Evolutionary conservation across 2,329 filamentous ascomycete genomes (phyloP).

Genomic region (Macrophomina phaseolina): DNA sequence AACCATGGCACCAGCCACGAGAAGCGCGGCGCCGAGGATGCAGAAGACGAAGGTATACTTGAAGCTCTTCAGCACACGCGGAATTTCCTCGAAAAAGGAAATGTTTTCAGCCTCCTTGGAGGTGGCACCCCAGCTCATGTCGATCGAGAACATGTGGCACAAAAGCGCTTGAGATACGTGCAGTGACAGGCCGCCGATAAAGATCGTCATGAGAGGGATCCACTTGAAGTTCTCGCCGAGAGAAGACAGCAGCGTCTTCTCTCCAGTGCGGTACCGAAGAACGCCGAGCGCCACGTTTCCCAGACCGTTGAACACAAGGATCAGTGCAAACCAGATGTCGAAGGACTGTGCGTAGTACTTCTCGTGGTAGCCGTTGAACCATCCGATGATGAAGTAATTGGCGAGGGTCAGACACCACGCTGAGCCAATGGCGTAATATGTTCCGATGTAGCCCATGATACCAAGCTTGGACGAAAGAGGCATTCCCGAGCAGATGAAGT

Average conservation of each 20-base stretch:
- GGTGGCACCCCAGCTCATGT: slow-evolving; percentile 87
- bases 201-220: slow-evolving; percentile 73
- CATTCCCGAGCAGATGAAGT: slow-evolving; percentile 66
- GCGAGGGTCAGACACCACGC: slow-evolving; percentile 68
- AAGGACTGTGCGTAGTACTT: slow-evolving; percentile 79
- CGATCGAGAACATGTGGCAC: slow-evolving; percentile 81
- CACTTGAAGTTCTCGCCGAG: slow-evolving; percentile 66
- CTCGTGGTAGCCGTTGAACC: slow-evolving; percentile 72
- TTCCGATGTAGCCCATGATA: slow-evolving; percentile 73
- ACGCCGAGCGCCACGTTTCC: slow-evolving; percentile 67
- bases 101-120: slow-evolving; percentile 81
- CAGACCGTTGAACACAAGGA: slow-evolving; percentile 68
- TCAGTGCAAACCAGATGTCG: slow-evolving; percentile 67
- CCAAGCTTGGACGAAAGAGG: slow-evolving; percentile 71
- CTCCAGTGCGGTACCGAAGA: slow-evolving; percentile 66
- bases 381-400: slow-evolving; percentile 76
- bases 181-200: slow-evolving; percentile 80
- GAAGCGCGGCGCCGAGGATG: slow-evolving; percentile 62
- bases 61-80: slow-evolving; percentile 79
- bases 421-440: slow-evolving; percentile 73
- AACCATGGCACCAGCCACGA: slow-evolving; percentile 68
- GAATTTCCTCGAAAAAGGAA: slow-evolving; percentile 85
- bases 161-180: slow-evolving; percentile 82
- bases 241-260: slow-evolving; percentile 56
- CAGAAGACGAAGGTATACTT: slow-evolving; percentile 73